Percentiles rank a stretch among this genome's conserved stretches.
Conservation (phyloP, 148 eudicot genomes). For the Cornus controversa region DNA sequence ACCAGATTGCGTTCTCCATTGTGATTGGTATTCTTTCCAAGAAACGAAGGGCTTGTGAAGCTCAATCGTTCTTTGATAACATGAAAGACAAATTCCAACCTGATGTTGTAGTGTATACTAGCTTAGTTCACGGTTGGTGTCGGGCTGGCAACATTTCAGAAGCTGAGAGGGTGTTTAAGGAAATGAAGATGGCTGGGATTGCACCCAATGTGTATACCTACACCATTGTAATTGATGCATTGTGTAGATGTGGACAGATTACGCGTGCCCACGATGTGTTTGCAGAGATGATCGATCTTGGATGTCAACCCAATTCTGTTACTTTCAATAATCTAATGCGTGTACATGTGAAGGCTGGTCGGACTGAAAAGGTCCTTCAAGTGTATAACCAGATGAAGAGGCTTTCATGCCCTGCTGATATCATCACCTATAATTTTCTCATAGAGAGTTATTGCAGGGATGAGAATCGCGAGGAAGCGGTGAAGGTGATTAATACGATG, state of each 20-base stretch:
- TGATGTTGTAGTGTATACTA: conserved; percentile 77
- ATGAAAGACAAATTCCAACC: conserved; percentile 54
- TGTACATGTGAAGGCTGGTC: conserved; percentile 75
- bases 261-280: conserved; percentile 90
- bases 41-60: conserved; percentile 67
- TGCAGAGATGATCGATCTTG: conserved; percentile 79
- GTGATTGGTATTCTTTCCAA: conserved; percentile 59
- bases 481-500: conserved; percentile 72
- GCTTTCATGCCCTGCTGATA: conserved; percentile 64
- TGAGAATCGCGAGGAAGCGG: conserved; percentile 66
- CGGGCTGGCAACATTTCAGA: conserved; percentile 60
- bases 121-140: conserved; percentile 85
- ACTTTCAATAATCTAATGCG: conserved; percentile 89
- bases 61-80: conserved; percentile 75
- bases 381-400: conserved; percentile 85
- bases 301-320: conserved; percentile 63
- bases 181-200: conserved; percentile 73
- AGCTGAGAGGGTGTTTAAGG: conserved; percentile 75
- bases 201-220: conserved; percentile 86
- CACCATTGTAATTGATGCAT: conserved; percentile 65
- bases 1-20: conserved; percentile 44
- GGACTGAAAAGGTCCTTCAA: conserved; percentile 76
- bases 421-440: conserved; percentile 69
- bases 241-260: conserved; percentile 80
- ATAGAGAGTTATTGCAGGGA: conserved; percentile 80